phyloP scores from a whole-genome alignment of 257 asterid genomes.

The Misopates orontium region DNA sequence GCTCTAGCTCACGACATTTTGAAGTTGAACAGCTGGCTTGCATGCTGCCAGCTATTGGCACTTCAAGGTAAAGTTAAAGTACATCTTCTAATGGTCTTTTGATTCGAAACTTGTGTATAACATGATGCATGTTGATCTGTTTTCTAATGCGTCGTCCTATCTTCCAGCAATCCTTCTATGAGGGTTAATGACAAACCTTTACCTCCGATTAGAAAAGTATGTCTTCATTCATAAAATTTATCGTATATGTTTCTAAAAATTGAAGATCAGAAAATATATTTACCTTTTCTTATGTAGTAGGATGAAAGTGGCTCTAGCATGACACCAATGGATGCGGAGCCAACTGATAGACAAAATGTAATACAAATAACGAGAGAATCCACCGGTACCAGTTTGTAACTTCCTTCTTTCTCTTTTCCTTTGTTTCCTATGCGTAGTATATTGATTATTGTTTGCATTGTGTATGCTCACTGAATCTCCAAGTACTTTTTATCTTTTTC shows the following conservation, averaged over 20 bases:
- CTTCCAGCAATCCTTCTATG: conserved; percentile 36
- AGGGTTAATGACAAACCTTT: conserved; percentile 21
- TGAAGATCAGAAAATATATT: conserved; percentile 12
- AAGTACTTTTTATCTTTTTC: neutral
- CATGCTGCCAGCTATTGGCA: conserved; percentile 32
- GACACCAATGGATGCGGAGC: conserved; percentile 22
- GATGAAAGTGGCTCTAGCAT: conserved; percentile 16
- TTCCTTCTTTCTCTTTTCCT: conserved; percentile 6
- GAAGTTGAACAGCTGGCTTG: conserved; percentile 26
- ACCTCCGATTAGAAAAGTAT: conserved; percentile 24
- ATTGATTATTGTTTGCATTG: conserved; percentile 8
- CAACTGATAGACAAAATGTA: conserved; percentile 23
- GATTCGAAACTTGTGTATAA: neutral
- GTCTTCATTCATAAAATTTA: conserved; percentile 17
- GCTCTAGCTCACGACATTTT: conserved; percentile 11
- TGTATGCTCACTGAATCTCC: neutral
- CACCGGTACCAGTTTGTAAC: conserved; percentile 34
- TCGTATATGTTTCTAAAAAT: neutral
- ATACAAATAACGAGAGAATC: conserved; percentile 1
- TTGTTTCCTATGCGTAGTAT: too few species aligned
- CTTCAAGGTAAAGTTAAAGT: conserved; percentile 34
- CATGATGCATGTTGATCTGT: conserved; percentile 12
- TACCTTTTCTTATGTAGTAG: conserved; percentile 35
- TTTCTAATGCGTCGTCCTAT: conserved; percentile 16
- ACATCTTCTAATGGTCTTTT: neutral